Percentiles rank a stretch among this genome's conserved stretches.
Conservation (phyloP, 2,329 filamentous ascomycete genomes). For the Trichoderma sp. region DNA sequence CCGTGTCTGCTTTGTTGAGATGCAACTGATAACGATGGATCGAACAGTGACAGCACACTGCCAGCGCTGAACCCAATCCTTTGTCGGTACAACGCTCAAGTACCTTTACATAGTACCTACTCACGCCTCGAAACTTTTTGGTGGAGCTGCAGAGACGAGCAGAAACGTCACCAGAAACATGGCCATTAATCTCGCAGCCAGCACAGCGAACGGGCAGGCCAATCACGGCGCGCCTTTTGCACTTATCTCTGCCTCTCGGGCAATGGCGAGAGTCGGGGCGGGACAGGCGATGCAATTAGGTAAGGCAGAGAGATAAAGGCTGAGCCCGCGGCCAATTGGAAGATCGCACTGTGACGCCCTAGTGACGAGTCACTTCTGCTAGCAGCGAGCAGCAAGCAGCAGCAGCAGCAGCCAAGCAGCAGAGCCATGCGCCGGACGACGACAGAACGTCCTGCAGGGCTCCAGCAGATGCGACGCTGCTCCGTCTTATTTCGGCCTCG, state of each 20-base stretch:
- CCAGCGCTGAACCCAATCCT: not conserved
- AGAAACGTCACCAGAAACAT: conserved; percentile 19
- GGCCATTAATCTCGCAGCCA: conserved; percentile 25
- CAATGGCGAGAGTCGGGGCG: conserved; percentile 24
- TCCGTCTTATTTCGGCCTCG: too few species aligned
- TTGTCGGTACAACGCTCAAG: not conserved
- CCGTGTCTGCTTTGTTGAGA: too few species aligned
- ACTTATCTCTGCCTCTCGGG: conserved; percentile 19
- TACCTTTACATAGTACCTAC: too few species aligned
- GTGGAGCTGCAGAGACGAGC: not conserved
- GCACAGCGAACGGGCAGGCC: not conserved
- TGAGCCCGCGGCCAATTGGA: conserved; percentile 19
- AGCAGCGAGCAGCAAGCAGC: not conserved
- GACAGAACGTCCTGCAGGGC: too few species aligned
- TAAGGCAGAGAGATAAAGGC: conserved; percentile 27
- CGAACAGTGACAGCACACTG: not conserved
- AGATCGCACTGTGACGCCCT: conserved; percentile 22
- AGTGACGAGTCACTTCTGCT: conserved; percentile 25
- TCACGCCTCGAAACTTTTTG: not conserved
- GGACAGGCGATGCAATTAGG: conserved; percentile 24
- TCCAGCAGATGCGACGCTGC: too few species aligned
- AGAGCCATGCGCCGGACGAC: too few species aligned
- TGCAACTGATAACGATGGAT: too few species aligned
- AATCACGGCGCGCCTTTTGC: conserved; percentile 12
- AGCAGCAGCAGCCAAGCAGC: too few species aligned